A percentile compares a stretch with the other conserved stretches of the same genome.
These are phyloP conservation scores for Diplocarpon rosae DNA, from an alignment of 2,329 filamentous ascomycete genomes.

Conservation along the genomic window DNA sequence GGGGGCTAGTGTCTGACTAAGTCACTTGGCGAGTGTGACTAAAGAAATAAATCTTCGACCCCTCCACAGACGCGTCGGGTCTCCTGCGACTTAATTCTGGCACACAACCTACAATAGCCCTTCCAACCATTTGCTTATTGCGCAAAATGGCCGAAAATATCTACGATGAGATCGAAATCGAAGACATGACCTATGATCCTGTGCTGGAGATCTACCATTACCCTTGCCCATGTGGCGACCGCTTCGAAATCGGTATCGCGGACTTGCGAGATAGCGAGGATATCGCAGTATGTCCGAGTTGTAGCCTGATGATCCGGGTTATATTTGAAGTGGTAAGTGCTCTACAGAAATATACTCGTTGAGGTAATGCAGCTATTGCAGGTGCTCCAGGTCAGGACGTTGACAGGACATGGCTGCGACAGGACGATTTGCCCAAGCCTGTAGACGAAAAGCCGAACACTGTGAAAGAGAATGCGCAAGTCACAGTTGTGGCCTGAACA, in stretches of 20 bases:
- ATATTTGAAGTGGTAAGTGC: slow-evolving; percentile 72
- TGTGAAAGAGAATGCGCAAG: slow-evolving; percentile 5
- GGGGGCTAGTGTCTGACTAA: too few species aligned
- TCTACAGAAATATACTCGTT: neutral
- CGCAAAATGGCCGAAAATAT: slow-evolving; percentile 50
- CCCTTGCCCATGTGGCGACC: slow-evolving; percentile 93
- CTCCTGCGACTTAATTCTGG: neutral
- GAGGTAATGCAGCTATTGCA: neutral
- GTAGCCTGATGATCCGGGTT: slow-evolving; percentile 90
- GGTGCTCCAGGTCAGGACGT: neutral
- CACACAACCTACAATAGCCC: neutral
- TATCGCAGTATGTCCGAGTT: slow-evolving; percentile 94
- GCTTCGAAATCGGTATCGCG: slow-evolving; percentile 79
- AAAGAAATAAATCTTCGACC: neutral
- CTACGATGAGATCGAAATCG: slow-evolving; percentile 97
- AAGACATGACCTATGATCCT: slow-evolving; percentile 90
- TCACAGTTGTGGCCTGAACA: slow-evolving; percentile 12
- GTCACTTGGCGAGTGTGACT: too few species aligned
- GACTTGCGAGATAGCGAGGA: slow-evolving; percentile 84
- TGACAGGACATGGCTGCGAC: slow-evolving; percentile 2
- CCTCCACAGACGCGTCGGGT: neutral
- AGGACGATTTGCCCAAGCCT: slow-evolving; percentile 41
- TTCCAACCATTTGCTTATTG: neutral
- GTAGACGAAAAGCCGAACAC: slow-evolving; percentile 12
- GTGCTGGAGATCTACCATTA: slow-evolving; percentile 84